phyloP scores from a whole-genome alignment of 129 eudicot species.

The Oenanthe sinensis region DNA sequence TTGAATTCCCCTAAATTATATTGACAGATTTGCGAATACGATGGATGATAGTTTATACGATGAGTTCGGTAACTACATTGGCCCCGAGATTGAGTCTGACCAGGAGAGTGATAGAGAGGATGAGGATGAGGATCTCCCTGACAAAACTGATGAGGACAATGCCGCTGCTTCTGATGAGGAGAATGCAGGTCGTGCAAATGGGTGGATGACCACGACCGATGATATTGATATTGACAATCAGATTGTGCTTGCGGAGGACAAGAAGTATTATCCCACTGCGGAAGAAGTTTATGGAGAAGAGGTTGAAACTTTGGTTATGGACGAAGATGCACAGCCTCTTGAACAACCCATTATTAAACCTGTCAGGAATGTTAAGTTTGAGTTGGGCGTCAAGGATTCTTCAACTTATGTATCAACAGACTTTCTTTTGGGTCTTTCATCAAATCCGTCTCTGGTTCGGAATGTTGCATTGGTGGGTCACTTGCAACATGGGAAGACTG shows the following conservation, averaged over 20 bases:
- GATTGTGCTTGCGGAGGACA: slow-evolving; percentile 88
- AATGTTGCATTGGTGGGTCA: slow-evolving; percentile 97
- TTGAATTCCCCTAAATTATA: neutral
- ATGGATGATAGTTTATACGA: slow-evolving; percentile 97
- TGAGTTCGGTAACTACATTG: slow-evolving; percentile 97
- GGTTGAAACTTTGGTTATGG: slow-evolving; percentile 94
- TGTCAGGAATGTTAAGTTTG: slow-evolving; percentile 75
- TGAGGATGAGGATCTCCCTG: slow-evolving; percentile 59
- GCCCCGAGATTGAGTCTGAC: slow-evolving; percentile 96
- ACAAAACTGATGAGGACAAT: slow-evolving; percentile 34
- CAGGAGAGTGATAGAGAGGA: slow-evolving; percentile 74
- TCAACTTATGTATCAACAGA: slow-evolving; percentile 86
- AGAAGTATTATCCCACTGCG: slow-evolving; percentile 94
- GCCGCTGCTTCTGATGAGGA: slow-evolving; percentile 62
- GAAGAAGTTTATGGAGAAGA: slow-evolving; percentile 99
- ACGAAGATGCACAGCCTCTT: slow-evolving; percentile 90
- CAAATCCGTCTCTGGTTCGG: slow-evolving; percentile 77
- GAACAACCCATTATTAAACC: slow-evolving; percentile 85
- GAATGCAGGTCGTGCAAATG: slow-evolving; percentile 53
- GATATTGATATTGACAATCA: slow-evolving; percentile 87
- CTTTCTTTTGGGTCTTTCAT: slow-evolving; percentile 71
- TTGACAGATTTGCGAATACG: slow-evolving; percentile 20
- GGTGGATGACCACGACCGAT: slow-evolving; percentile 59
- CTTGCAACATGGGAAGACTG: slow-evolving; percentile 81
- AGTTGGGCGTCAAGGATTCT: slow-evolving; percentile 81